Base-by-base conservation (phyloP, 169 alveolate genomes). In the Plasmodium blacklocki region DNA sequence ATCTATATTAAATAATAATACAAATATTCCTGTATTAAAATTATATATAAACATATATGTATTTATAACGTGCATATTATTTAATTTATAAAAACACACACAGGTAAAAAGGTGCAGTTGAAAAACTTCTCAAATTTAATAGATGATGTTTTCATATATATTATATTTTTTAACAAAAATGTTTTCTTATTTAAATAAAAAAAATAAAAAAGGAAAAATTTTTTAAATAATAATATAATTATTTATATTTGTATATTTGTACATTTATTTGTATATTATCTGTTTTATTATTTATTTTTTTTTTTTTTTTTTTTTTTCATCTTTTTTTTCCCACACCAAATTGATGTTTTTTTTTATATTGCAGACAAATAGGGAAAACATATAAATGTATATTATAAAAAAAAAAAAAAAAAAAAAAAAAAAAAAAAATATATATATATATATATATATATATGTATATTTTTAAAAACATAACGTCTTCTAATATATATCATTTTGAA, bases 81-180 rank as follows among this genome's bases (percentile, higher is more conserved):
- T 32, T 32, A 32, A 32, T 32, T 32, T 32, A 32, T 32, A 32
- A 32, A 32, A 32, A 32, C 70, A 60, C 70, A 60, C 86, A 73
- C 86, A 73, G 86, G 71, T 54, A 47, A 21, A 19, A 45, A 73
- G 86, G 86, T 73, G 86, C 70, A 45, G 54, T 4, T n/a, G 54
- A 14, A 29, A 59, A 7, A 21, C 5, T 32, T 6, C 45, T 32
- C 45, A 32, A 32, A 32, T 4, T 5, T 32, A 32, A 32, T 32
- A 32, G 45, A 32, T 32, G 45, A 32, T 32, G 45, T 32, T 32
- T 32, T 32, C 45, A 32, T 32, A 5, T 32, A 32, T 32, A 5
- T 32, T 4, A 32, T 32, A 32, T 32, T 32, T 32, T 32, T 5
- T 32, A 32, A 32, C 7, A 32, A 32, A 32, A 32, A 32, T 32